Base-by-base conservation (phyloP, 1,284 basidiomycete genomes). In the Tilletiopsis washingtonensis region DNA sequence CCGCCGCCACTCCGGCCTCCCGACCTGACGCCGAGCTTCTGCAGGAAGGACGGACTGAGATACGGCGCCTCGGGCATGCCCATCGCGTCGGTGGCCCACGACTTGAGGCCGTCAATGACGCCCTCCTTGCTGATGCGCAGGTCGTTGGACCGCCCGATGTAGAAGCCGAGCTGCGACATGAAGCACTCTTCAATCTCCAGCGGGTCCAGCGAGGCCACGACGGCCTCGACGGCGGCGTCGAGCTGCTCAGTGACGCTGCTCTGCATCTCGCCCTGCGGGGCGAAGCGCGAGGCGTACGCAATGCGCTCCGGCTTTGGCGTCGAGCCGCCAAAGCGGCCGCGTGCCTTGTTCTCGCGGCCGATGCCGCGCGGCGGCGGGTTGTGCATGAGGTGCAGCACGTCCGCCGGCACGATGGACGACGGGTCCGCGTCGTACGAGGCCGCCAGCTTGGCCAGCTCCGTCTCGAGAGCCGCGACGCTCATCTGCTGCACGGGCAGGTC, bases 401-500 rank as follows among this genome's bases (percentile, higher is more conserved):
- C 32, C 1, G 55, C 46, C 20, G 50, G 15, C 1, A 44, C 52
- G 29, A 64, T 55, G 21, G 53, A 47, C 4, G 46, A 36, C 0
- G 80, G 80, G 56, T 81, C 66, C 4, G 67, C 72, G 67, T 86
- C 85, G 59, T 78, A 76, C 44, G 78, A 71, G 32, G 73, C 62
- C 0, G 81, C 79, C 9, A 86, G 76, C 25, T 74, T 76, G 12
- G 71, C 61, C 2, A 86, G 70, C 54, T 85, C 78, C 0, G 74
- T 61, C 25, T 75, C 64, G 27, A 88, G 71, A 26, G 82, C 80
- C 20, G 75, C 74, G 23, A 77, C 72, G 0, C 80, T 76, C 25
- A 85, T 64, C 12, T 81, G 76, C 64, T 84, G 81, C 50, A 94
- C 76, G 12, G 32, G 86, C 34, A 94, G 79, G 39, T 82, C 78